These are phyloP conservation scores for Camellia lanceoleosa DNA, from an alignment of 148 eudicot species.

Conservation along the genomic window DNA sequence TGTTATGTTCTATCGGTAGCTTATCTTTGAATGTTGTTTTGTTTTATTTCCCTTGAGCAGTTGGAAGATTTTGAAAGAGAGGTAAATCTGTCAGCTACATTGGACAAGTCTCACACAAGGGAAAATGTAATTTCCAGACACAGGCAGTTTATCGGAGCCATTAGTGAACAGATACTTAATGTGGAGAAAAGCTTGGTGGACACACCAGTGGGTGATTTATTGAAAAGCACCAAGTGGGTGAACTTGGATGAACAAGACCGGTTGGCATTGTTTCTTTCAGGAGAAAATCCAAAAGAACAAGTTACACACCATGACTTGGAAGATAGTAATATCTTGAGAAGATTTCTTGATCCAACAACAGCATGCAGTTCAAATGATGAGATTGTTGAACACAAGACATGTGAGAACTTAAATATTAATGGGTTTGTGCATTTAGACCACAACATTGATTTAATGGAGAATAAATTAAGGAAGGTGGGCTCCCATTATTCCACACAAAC, in stretches of 20 bases:
- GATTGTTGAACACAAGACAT: conserved; percentile 24
- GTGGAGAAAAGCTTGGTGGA: conserved; percentile 25
- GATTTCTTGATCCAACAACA: conserved; percentile 29
- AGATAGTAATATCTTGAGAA: conserved; percentile 27
- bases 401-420: conserved; percentile 18
- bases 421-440: conserved; percentile 10
- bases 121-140: conserved; percentile 32
- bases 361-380: conserved; percentile 24
- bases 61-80: conserved; percentile 45
- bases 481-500: conserved; percentile 13
- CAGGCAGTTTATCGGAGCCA: conserved; percentile 35
- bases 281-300: conserved; percentile 21
- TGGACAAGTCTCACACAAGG: conserved; percentile 29
- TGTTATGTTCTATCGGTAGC: neutral
- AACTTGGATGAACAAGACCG: conserved; percentile 36
- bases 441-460: neutral
- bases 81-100: conserved; percentile 23
- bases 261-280: conserved; percentile 35
- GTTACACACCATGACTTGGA: conserved; percentile 12
- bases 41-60: conserved; percentile 3
- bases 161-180: conserved; percentile 29
- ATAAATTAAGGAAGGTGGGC: conserved; percentile 8
- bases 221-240: conserved; percentile 14
- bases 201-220: conserved; percentile 16
- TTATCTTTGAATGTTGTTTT: neutral